These are phyloP conservation scores for Epichloe coenophiala DNA, from an alignment of 2,329 filamentous ascomycete genomes.

Conservation along the genomic window DNA sequence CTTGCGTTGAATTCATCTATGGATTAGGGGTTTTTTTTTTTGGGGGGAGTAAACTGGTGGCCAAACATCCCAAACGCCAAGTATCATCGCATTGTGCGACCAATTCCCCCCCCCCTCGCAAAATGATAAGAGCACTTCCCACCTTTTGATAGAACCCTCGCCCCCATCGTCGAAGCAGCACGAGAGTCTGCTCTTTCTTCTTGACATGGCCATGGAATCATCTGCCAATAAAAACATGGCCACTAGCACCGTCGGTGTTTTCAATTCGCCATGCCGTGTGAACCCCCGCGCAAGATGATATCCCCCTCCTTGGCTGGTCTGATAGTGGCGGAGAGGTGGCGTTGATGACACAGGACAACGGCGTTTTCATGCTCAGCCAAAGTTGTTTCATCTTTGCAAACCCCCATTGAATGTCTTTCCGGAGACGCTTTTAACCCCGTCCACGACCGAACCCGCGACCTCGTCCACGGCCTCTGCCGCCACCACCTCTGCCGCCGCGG, in stretches of 20 bases:
- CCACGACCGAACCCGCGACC: conserved; percentile 15
- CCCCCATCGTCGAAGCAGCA: neutral
- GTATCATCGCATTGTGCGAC: conserved; percentile 13
- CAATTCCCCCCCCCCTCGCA: neutral
- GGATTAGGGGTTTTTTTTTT: too few species aligned
- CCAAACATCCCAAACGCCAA: conserved; percentile 23
- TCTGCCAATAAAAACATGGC: neutral
- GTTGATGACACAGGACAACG: neutral
- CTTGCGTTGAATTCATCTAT: neutral
- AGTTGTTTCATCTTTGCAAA: neutral
- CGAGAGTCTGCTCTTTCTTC: neutral
- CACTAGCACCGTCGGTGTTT: neutral
- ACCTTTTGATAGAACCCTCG: conserved; percentile 1
- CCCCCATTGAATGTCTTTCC: neutral
- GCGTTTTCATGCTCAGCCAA: neutral
- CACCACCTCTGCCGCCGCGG: conserved; percentile 39
- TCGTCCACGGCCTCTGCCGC: conserved; percentile 30
- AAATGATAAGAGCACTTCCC: conserved; percentile 2
- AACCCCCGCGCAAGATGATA: neutral
- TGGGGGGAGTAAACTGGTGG: conserved; percentile 10
- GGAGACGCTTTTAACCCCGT: neutral
- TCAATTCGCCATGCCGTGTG: neutral
- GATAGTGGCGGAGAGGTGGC: neutral
- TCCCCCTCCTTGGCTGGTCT: neutral
- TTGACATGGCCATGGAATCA: neutral